Conservation (phyloP, 305 asterid species). For the Nicotiana rustica region DNA sequence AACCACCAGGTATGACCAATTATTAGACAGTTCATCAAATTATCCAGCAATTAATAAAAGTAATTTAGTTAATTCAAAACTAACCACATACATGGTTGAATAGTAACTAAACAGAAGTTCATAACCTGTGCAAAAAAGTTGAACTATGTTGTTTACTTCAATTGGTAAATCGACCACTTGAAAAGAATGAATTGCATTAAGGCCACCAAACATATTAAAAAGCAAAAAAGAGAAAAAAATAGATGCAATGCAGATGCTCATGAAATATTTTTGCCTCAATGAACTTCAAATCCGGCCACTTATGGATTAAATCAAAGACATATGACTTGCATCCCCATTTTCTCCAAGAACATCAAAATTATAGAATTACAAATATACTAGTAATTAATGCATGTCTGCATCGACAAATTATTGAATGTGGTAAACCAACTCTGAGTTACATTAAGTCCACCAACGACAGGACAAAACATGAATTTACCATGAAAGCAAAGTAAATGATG, state of each 20-base stretch:
- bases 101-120: constrained; percentile 6
- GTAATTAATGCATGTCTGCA: no score
- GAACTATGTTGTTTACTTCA: neutral
- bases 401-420: no score
- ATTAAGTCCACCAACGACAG: neutral
- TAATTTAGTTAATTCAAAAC: neutral
- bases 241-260: no score
- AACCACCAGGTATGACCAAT: constrained; percentile 6
- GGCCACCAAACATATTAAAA: neutral
- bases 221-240: no score
- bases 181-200: neutral
- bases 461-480: neutral
- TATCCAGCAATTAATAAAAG: constrained; percentile 18
- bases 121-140: neutral
- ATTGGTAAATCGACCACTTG: neutral
- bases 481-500: neutral
- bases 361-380: no score
- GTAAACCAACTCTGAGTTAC: no score
- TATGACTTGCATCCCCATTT: no score
- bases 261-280: no score
- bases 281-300: no score
- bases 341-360: no score
- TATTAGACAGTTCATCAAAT: neutral
- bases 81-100: constrained; percentile 19
- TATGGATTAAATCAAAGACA: no score